A percentile compares a stretch with the other conserved stretches of the same genome.
Conservation (phyloP, 2,329 filamentous ascomycete species). For the Zymoseptoria pseudotritici region DNA sequence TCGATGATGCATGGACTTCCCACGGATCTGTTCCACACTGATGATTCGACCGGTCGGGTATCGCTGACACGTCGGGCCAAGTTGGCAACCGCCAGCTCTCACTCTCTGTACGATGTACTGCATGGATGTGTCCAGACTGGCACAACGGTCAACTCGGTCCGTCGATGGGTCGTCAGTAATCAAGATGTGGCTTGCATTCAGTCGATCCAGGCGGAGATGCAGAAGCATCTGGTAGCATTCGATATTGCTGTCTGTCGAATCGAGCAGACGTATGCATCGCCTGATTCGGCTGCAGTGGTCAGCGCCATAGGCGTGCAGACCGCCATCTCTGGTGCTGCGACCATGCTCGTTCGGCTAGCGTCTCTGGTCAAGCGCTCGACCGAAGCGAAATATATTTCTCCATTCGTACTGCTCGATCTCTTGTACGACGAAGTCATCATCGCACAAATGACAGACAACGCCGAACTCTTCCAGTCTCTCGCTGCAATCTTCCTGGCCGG, state of each 20-base stretch:
- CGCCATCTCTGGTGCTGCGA: slow-evolving; percentile 48
- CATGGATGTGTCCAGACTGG: slow-evolving; percentile 44
- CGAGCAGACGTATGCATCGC: slow-evolving; percentile 54
- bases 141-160: slow-evolving; percentile 39
- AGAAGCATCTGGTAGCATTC: slow-evolving; percentile 50
- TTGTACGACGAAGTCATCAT: slow-evolving; percentile 64
- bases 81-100: slow-evolving; percentile 11
- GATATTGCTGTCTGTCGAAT: slow-evolving; percentile 52
- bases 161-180: slow-evolving; percentile 39
- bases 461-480: slow-evolving; percentile 54
- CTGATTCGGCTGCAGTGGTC: slow-evolving; percentile 48
- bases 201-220: slow-evolving; percentile 60
- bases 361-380: slow-evolving; percentile 47
- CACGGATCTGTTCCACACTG: slow-evolving; percentile 58
- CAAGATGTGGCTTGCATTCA: slow-evolving; percentile 47
- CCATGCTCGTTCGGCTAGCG: slow-evolving; percentile 54
- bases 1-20: slow-evolving; percentile 79
- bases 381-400: slow-evolving; percentile 32
- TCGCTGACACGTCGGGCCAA: slow-evolving; percentile 7
- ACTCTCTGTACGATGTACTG: slow-evolving; percentile 33
- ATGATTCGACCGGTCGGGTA: slow-evolving; percentile 22
- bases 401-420: slow-evolving; percentile 71
- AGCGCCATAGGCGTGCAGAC: slow-evolving; percentile 59
- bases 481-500: slow-evolving; percentile 70
- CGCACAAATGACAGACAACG: slow-evolving; percentile 62